These are phyloP conservation scores for Daldinia eschscholtzii DNA, from an alignment of 2,329 filamentous ascomycete species.

Conservation along the genomic window DNA sequence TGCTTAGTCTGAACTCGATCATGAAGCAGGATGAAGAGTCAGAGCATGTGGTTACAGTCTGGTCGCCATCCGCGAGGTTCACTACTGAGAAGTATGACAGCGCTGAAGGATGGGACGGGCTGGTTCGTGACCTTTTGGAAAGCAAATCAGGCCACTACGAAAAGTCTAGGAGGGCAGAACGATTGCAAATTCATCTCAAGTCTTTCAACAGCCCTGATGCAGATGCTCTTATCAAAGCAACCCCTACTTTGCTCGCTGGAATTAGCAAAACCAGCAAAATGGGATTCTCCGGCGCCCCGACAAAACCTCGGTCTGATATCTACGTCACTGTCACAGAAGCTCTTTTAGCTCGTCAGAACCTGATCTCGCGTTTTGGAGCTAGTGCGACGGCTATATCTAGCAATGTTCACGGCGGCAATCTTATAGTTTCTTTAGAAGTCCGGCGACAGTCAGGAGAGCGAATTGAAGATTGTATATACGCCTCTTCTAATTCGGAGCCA, in stretches of 20 bases:
- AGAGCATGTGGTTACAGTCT: conserved; percentile 82
- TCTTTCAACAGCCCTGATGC: conserved; percentile 83
- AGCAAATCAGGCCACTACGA: conserved; percentile 81
- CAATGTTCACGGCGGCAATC: conserved; percentile 74
- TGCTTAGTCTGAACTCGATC: conserved; percentile 80
- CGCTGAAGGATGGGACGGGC: conserved; percentile 76
- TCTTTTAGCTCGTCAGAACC: conserved; percentile 79
- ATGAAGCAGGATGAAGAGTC: conserved; percentile 78
- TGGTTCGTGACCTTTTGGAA: conserved; percentile 79
- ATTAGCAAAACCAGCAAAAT: conserved; percentile 87
- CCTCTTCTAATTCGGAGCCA: conserved; percentile 82
- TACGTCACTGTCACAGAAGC: conserved; percentile 89
- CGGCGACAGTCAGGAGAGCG: conserved; percentile 82
- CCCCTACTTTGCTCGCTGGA: conserved; percentile 86
- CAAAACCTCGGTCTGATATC: conserved; percentile 90
- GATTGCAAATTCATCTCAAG: conserved; percentile 82
- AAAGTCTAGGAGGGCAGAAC: conserved; percentile 78
- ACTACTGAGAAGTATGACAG: conserved; percentile 69
- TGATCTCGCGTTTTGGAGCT: conserved; percentile 76
- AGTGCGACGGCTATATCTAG: conserved; percentile 78
- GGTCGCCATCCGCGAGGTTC: conserved; percentile 72
- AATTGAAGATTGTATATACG: conserved; percentile 88
- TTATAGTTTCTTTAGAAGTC: conserved; percentile 92
- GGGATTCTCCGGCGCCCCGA: conserved; percentile 92
- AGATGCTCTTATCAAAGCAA: conserved; percentile 84